These are phyloP conservation scores for Fistulinella cinereoalba DNA, from an alignment of 1,284 basidiomycete genomes.

Conservation along the genomic window DNA sequence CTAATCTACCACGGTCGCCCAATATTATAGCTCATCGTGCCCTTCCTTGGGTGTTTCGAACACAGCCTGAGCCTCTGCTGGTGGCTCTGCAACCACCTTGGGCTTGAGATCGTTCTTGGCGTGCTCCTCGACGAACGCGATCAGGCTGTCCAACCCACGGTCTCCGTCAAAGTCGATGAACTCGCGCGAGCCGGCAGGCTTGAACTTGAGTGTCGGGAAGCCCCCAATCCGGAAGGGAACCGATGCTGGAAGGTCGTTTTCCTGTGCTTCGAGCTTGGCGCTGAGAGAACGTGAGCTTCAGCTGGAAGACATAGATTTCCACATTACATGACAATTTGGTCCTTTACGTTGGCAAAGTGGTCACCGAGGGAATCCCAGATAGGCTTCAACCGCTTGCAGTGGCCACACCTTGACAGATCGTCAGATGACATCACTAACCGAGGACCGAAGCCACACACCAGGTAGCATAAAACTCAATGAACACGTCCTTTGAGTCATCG, in stretches of 20 bases:
- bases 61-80: slow-evolving; percentile 22
- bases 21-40: slow-evolving; percentile 29
- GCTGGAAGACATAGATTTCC: background rate
- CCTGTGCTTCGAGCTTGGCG: slow-evolving; percentile 94
- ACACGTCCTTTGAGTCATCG: slow-evolving; percentile 91
- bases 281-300: slow-evolving; percentile 39
- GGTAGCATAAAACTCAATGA: slow-evolving; percentile 95
- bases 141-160: slow-evolving; percentile 80
- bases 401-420: slow-evolving; percentile 66
- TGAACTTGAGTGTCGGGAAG: slow-evolving; percentile 98
- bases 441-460: no score
- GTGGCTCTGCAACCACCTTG: slow-evolving; percentile 9
- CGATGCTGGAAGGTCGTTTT: slow-evolving; percentile 91
- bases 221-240: slow-evolving; percentile 83
- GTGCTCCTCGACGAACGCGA: slow-evolving; percentile 81
- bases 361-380: slow-evolving; percentile 92
- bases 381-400: slow-evolving; percentile 96
- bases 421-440: slow-evolving; percentile 34
- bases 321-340: slow-evolving; percentile 80
- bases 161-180: slow-evolving; percentile 96
- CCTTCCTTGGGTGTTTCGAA: slow-evolving; percentile 28
- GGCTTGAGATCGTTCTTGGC: slow-evolving; percentile 60
- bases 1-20: slow-evolving; percentile 13
- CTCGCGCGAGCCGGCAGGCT: slow-evolving; percentile 80
- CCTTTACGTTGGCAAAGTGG: slow-evolving; percentile 74